Evolutionary conservation across 768 basidiomycete species (phyloP).

Genomic region (Podaxis sp.): DNA sequence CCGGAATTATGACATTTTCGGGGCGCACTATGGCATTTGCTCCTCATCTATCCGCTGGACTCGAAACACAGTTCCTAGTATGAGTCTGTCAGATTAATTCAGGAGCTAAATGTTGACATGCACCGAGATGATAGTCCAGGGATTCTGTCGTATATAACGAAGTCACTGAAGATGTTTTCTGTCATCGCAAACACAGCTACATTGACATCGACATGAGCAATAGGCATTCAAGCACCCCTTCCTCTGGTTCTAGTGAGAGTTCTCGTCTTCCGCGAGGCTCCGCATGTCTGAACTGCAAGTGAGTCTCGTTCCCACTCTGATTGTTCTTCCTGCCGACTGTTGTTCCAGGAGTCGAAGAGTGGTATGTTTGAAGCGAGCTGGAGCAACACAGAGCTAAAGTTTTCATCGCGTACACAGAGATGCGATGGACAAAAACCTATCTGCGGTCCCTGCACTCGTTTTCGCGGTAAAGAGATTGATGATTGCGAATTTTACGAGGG

Average conservation of each 20-base stretch:
- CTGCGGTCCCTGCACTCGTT: slow-evolving; percentile 46
- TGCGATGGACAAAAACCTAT: slow-evolving; percentile 49
- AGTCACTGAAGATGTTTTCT: neutral
- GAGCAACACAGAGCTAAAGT: neutral
- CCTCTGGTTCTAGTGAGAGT: slow-evolving; percentile 8
- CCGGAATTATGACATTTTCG: neutral
- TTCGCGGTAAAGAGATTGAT: slow-evolving; percentile 28
- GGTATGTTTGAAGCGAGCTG: neutral
- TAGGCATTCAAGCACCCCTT: slow-evolving; percentile 9
- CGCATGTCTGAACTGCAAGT: slow-evolving; percentile 53
- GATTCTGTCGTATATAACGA: slow-evolving; percentile 7
- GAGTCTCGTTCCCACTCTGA: slow-evolving; percentile 11
- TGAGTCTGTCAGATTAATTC: slow-evolving; percentile 3
- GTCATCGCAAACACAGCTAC: neutral
- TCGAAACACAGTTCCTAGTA: slow-evolving; percentile 1
- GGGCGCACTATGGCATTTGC: neutral
- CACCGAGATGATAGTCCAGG: neutral
- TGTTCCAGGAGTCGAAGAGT: neutral
- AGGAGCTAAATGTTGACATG: neutral
- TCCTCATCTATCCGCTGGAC: neutral
- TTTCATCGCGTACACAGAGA: slow-evolving; percentile 28
- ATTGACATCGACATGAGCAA: slow-evolving; percentile 5
- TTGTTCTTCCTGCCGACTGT: neutral
- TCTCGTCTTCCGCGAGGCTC: slow-evolving; percentile 38
- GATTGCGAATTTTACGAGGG: slow-evolving; percentile 55